phyloP scores from a whole-genome alignment of 2,329 filamentous ascomycete genomes.

The Phialocephala subalpina region DNA sequence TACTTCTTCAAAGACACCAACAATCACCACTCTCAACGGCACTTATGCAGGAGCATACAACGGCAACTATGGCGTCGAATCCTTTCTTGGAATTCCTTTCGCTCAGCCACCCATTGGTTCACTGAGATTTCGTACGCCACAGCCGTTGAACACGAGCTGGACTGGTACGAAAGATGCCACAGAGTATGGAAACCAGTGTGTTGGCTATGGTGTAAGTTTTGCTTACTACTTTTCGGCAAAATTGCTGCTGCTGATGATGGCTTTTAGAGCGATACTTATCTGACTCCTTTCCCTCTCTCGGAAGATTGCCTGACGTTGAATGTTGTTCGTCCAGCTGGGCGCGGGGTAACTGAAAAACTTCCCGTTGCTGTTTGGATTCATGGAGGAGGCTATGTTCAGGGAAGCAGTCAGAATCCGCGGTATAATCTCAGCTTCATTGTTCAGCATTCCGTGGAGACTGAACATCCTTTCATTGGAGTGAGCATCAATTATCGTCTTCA shows the following conservation, averaged over 20 bases:
- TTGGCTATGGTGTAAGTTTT: not conserved
- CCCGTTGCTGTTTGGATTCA: constrained; percentile 51
- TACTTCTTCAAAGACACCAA: not conserved
- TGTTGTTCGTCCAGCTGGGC: constrained; percentile 47
- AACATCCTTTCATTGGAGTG: constrained; percentile 54
- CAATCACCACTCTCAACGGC: constrained; percentile 1
- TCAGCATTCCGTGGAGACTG: constrained; percentile 50
- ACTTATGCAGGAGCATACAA: constrained; percentile 4
- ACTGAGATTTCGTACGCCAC: constrained; percentile 57
- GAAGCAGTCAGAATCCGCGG: constrained; percentile 29
- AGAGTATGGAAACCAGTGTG: not conserved
- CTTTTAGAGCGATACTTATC: not conserved
- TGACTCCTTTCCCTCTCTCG: not conserved
- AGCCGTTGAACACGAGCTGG: not conserved
- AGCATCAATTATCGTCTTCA: constrained; percentile 54
- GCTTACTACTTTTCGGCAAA: not conserved
- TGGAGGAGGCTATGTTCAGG: constrained; percentile 50
- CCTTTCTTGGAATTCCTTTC: constrained; percentile 77
- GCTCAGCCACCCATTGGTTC: constrained; percentile 71
- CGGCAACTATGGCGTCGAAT: constrained; percentile 57
- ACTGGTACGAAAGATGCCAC: not conserved
- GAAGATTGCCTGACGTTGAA: constrained; percentile 61
- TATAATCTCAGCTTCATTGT: constrained; percentile 38
- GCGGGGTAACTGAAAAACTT: constrained; percentile 35
- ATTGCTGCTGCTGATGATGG: constrained; percentile 52